Conservation (phyloP, 208 protist species). For the Crithidia brevicula region DNA sequence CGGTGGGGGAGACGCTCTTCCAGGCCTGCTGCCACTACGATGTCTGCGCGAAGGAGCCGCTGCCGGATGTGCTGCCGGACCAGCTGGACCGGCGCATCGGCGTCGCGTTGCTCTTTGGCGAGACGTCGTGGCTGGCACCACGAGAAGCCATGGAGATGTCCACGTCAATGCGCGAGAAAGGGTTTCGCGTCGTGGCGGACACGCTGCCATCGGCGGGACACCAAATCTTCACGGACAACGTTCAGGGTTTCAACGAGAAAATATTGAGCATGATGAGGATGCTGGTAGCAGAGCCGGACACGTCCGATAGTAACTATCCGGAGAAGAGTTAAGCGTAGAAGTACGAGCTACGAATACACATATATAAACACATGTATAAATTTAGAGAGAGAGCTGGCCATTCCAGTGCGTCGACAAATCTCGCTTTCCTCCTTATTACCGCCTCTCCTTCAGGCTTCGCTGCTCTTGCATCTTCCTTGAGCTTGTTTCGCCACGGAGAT, state of each 20-base stretch:
- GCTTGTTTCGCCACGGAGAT: no score
- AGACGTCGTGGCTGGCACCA: constrained; percentile 52
- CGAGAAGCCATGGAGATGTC: constrained; percentile 40
- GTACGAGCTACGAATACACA: not conserved
- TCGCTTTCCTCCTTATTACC: no score
- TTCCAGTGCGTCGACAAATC: no score
- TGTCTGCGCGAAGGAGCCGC: constrained; percentile 52
- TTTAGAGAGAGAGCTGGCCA: no score
- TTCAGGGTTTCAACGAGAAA: constrained; percentile 44
- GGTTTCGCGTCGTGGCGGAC: constrained; percentile 36
- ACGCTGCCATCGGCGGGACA: constrained; percentile 53
- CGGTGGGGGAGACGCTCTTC: constrained; percentile 59
- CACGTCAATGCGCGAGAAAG: constrained; percentile 29
- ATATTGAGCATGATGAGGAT: constrained; percentile 22
- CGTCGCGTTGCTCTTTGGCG: constrained; percentile 53
- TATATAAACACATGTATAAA: no score
- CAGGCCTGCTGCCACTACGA: constrained; percentile 59
- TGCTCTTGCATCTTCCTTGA: no score
- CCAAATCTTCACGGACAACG: constrained; percentile 64
- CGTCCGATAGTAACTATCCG: not conserved
- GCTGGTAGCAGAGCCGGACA: constrained; percentile 3
- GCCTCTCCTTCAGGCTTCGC: no score
- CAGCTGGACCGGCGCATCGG: constrained; percentile 32
- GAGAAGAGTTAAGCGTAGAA: not conserved
- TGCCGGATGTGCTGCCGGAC: constrained; percentile 40